Evolutionary conservation across 179 eudicot genomes (phyloP).

Genomic region (Corrigiola litoralis): DNA sequence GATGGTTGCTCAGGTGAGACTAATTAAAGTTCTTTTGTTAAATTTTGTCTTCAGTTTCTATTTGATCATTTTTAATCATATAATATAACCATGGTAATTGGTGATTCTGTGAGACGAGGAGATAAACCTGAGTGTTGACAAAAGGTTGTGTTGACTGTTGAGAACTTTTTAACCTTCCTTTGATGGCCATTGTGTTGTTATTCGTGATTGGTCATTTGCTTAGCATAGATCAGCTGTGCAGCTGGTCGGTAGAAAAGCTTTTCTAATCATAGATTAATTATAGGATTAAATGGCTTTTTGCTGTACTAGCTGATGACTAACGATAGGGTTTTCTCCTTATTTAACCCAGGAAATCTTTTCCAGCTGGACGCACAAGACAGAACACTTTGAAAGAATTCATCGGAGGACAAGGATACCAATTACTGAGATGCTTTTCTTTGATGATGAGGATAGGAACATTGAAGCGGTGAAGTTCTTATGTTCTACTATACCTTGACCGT

Average conservation of each 20-base stretch:
- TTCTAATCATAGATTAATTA: too few species aligned
- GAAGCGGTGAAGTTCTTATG: slow-evolving; percentile 33
- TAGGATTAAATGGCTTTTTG: not conserved
- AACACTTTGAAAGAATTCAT: slow-evolving; percentile 66
- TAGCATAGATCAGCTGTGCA: too few species aligned
- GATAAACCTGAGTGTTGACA: too few species aligned
- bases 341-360: slow-evolving; percentile 63
- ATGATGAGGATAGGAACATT: slow-evolving; percentile 69
- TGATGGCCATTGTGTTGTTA: too few species aligned
- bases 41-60: not conserved
- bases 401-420: slow-evolving; percentile 56
- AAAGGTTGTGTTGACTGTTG: too few species aligned
- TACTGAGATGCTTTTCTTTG: slow-evolving; percentile 75
- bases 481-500: not conserved
- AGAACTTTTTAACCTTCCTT: too few species aligned
- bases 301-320: not conserved
- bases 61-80: not conserved
- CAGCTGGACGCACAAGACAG: slow-evolving; percentile 83
- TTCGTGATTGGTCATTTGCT: too few species aligned
- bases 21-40: not conserved
- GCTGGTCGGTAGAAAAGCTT: not conserved
- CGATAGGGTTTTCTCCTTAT: not conserved
- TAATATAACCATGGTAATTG: not conserved
- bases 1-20: slow-evolving; percentile 85
- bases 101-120: too few species aligned